Percentiles rank a stretch among this genome's conserved stretches.
Conservation (phyloP, 371 early-diverging fungal species). For the Batkoa obscura region DNA sequence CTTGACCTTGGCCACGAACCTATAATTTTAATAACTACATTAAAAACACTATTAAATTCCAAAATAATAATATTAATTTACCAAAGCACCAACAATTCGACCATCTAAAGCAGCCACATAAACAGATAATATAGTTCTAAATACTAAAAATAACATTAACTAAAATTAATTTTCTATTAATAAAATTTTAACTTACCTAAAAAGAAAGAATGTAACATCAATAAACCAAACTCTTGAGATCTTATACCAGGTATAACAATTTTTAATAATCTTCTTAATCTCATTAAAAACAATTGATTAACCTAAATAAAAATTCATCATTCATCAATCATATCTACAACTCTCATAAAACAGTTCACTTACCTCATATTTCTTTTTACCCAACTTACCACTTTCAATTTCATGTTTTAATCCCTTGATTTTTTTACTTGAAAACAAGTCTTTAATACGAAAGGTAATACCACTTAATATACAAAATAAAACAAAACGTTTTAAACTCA, state of each 20-base stretch:
- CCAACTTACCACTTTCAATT: no score
- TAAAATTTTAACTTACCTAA: no score
- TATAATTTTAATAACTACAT: no score
- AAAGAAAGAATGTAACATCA: constrained; percentile 62
- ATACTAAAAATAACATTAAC: no score
- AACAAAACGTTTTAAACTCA: not conserved
- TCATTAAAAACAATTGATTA: constrained; percentile 51
- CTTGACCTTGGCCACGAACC: constrained; percentile 50
- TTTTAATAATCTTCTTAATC: constrained; percentile 40
- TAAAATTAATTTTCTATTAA: no score
- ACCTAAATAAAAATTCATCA: no score
- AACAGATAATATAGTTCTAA: constrained; percentile 64
- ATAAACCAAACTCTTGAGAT: constrained; percentile 59
- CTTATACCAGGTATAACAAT: constrained; percentile 60
- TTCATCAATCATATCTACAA: no score
- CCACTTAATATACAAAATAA: not conserved
- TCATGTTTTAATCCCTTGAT: no score
- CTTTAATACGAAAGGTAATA: not conserved
- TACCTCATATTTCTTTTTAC: no score
- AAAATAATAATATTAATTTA: constrained; percentile 10
- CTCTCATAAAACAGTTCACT: no score
- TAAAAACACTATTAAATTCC: not conserved
- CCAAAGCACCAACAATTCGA: constrained; percentile 73
- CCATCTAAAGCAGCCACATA: constrained; percentile 86
- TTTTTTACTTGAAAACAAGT: not conserved